Percentiles rank a stretch among this genome's conserved stretches.
phyloP scores from a whole-genome alignment of 768 basidiomycete genomes.

The Mycena polygramma region DNA sequence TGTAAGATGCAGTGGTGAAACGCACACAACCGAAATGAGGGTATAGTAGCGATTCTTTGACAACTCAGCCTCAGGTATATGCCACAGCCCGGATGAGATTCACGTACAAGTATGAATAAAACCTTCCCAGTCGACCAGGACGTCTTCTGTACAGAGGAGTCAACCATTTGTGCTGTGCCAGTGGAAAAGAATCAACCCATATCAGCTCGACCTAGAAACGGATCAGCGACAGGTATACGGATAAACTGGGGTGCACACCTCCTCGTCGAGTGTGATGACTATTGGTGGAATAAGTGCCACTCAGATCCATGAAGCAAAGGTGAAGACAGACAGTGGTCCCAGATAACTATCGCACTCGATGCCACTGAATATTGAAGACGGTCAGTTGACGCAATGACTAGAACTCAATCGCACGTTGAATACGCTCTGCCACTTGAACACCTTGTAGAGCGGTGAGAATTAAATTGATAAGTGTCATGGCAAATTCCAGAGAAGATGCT shows the following conservation, averaged over 20 bases:
- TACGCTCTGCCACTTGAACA: slow-evolving; percentile 56
- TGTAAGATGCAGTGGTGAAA: slow-evolving; percentile 12
- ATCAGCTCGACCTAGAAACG: slow-evolving; percentile 61
- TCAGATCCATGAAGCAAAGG: background rate
- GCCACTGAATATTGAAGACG: slow-evolving; percentile 54
- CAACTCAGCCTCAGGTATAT: background rate
- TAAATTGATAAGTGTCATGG: slow-evolving; percentile 31
- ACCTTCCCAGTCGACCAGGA: slow-evolving; percentile 68
- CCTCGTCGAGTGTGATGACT: slow-evolving; percentile 69
- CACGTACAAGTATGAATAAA: slow-evolving; percentile 67
- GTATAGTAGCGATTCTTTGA: slow-evolving; percentile 71
- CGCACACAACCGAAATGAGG: slow-evolving; percentile 64
- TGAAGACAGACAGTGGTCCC: slow-evolving; percentile 62
- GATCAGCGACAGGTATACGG: slow-evolving; percentile 21
- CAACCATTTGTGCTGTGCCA: background rate
- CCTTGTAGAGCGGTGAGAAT: slow-evolving; percentile 48
- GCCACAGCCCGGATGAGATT: slow-evolving; percentile 5
- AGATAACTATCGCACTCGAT: slow-evolving; percentile 64
- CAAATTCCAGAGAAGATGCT: slow-evolving; percentile 11
- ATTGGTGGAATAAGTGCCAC: slow-evolving; percentile 1
- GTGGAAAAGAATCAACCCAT: slow-evolving; percentile 56
- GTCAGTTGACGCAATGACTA: background rate
- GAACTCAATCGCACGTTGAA: slow-evolving; percentile 52
- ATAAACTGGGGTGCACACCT: slow-evolving; percentile 50
- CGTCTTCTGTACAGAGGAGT: slow-evolving; percentile 52